These are phyloP conservation scores for Atkinsonella hypoxylon DNA, from an alignment of 2,329 filamentous ascomycete species.

Conservation along the genomic window DNA sequence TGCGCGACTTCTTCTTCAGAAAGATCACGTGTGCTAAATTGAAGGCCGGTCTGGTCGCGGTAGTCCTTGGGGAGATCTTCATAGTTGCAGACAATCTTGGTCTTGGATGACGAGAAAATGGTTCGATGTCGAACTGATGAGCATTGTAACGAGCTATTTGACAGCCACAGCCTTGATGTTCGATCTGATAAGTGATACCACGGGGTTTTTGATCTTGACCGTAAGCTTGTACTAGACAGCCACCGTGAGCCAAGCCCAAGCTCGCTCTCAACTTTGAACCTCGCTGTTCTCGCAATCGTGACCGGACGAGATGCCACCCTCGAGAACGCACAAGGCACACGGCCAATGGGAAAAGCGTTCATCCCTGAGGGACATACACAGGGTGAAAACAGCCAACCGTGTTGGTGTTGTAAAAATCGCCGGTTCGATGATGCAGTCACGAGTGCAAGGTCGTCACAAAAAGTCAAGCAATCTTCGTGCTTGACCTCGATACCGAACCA, in stretches of 20 bases:
- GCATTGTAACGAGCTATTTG: not conserved
- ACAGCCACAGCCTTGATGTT: not conserved
- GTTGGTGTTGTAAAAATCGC: not conserved
- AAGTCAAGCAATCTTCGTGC: not conserved
- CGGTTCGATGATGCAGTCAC: not conserved
- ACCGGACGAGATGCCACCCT: slow-evolving; percentile 16
- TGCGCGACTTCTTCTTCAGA: slow-evolving; percentile 30
- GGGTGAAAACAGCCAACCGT: not conserved
- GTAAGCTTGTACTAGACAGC: slow-evolving; percentile 7
- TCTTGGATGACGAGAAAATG: slow-evolving; percentile 22
- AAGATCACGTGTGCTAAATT: slow-evolving; percentile 39
- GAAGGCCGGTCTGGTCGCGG: slow-evolving; percentile 40
- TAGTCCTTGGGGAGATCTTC: slow-evolving; percentile 46
- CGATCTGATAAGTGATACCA: slow-evolving; percentile 2
- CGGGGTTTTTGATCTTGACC: not conserved
- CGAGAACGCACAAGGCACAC: slow-evolving; percentile 19
- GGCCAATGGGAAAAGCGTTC: slow-evolving; percentile 11
- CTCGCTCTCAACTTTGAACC: not conserved
- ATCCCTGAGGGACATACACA: not conserved
- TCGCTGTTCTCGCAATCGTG: not conserved
- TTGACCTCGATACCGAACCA: not conserved
- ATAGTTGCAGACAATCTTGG: slow-evolving; percentile 37
- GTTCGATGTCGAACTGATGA: slow-evolving; percentile 16
- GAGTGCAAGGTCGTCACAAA: not conserved
- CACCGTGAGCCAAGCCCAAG: slow-evolving; percentile 4